Evolutionary conservation across 129 eudicot species (phyloP).

Genomic region (Flaveria trinervia): DNA sequence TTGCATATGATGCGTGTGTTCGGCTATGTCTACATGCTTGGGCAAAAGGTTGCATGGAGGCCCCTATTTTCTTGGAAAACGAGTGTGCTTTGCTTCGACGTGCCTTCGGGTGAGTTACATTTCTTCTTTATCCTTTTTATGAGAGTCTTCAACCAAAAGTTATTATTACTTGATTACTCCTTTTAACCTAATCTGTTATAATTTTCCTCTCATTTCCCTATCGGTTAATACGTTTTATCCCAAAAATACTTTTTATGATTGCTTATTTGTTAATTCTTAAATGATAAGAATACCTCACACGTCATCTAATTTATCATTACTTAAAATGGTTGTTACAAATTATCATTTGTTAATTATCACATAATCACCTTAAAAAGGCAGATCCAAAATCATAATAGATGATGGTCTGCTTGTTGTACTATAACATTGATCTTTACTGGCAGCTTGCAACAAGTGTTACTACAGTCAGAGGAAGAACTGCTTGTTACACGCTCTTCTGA

Average conservation of each 20-base stretch:
- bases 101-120: conserved; percentile 55
- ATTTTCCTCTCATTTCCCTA: no score
- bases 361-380: no score
- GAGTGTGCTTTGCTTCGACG: conserved; percentile 73
- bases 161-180: no score
- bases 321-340: no score
- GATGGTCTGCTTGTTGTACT: background rate
- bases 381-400: background rate
- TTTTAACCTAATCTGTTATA: no score
- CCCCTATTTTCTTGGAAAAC: conserved; percentile 78
- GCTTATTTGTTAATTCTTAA: background rate
- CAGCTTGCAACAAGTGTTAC: conserved; percentile 79
- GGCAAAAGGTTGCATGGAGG: conserved; percentile 91
- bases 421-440: conserved; percentile 25
- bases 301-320: background rate
- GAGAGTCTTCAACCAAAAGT: background rate
- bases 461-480: conserved; percentile 81
- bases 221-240: background rate
- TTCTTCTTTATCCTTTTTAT: conserved; percentile 3
- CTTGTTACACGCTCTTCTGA: conserved; percentile 61
- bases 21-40: conserved; percentile 87
- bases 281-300: background rate
- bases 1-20: conserved; percentile 86
- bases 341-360: no score
- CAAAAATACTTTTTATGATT: no score